A percentile compares a stretch with the other conserved stretches of the same genome.
Conservation (phyloP, 2,329 filamentous ascomycete species). For the Monosporascus sp. region DNA sequence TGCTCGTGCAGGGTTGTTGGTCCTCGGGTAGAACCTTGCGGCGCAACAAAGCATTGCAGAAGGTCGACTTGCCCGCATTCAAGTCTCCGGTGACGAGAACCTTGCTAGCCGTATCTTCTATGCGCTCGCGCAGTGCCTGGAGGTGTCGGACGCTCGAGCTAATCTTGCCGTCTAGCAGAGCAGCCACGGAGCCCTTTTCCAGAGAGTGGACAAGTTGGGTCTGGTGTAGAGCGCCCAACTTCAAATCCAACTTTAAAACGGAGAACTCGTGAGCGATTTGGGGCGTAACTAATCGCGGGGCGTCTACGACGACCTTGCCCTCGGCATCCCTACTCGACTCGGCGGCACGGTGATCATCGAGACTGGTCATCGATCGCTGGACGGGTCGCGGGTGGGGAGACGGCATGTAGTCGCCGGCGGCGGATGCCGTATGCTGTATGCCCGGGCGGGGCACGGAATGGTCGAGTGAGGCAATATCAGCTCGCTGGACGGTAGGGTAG, state of each 20-base stretch:
- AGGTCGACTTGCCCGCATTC: conserved; percentile 97
- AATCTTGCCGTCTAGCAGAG: conserved; percentile 89
- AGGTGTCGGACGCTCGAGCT: conserved; percentile 90
- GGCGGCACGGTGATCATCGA: conserved; percentile 52
- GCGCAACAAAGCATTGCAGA: conserved; percentile 93
- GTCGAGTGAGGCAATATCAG: conserved; percentile 37
- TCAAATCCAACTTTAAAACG: conserved; percentile 88
- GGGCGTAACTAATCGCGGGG: conserved; percentile 76
- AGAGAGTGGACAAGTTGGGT: conserved; percentile 89
- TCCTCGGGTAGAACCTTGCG: conserved; percentile 93
- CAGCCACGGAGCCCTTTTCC: conserved; percentile 85
- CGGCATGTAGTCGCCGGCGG: conserved; percentile 40
- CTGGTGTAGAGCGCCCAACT: conserved; percentile 80
- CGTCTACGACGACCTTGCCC: conserved; percentile 53
- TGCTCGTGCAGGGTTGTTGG: conserved; percentile 95
- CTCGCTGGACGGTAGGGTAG: conserved; percentile 77
- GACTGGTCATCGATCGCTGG: conserved; percentile 66
- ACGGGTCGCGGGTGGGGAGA: conserved; percentile 42
- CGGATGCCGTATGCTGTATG: conserved; percentile 59
- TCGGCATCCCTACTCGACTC: conserved; percentile 73
- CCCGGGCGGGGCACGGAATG: conserved; percentile 53
- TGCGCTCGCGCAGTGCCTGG: conserved; percentile 78
- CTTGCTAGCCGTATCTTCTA: conserved; percentile 96
- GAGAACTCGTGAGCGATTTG: conserved; percentile 96
- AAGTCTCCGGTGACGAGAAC: conserved; percentile 92